A percentile compares a stretch with the other conserved stretches of the same genome.
These are phyloP conservation scores for Citrullus amarus DNA, from an alignment of 306 rosid species.

Conservation along the genomic window DNA sequence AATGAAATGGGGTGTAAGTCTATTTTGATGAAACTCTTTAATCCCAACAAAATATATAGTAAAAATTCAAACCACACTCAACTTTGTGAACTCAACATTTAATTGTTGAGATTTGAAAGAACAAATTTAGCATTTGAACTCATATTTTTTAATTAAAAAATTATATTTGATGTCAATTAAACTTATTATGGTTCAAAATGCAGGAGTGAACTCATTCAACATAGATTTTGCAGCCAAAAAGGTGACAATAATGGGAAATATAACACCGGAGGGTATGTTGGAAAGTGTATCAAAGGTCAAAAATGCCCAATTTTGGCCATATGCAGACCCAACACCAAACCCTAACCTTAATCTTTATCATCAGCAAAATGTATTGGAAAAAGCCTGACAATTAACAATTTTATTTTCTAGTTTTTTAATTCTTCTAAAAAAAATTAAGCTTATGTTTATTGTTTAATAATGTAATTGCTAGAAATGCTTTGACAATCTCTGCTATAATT, in stretches of 20 bases:
- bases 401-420: neutral
- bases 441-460: neutral
- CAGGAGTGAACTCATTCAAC: conserved; percentile 81
- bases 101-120: no score
- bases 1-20: no score
- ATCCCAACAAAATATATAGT: no score
- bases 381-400: neutral
- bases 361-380: neutral
- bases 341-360: neutral
- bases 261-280: conserved; percentile 56
- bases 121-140: no score
- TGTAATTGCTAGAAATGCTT: neutral
- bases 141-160: no score
- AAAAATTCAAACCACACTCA: no score
- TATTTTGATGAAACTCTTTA: no score
- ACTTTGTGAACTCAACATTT: no score
- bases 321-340: conserved; percentile 5
- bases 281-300: conserved; percentile 86
- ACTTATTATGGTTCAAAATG: neutral
- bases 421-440: neutral
- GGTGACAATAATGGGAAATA: conserved; percentile 76
- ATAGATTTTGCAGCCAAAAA: conserved; percentile 85
- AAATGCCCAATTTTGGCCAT: conserved; percentile 81
- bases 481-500: no score
- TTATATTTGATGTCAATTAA: no score